Base-by-base conservation (phyloP, 148 eudicot genomes). In the Drosera capensis region DNA sequence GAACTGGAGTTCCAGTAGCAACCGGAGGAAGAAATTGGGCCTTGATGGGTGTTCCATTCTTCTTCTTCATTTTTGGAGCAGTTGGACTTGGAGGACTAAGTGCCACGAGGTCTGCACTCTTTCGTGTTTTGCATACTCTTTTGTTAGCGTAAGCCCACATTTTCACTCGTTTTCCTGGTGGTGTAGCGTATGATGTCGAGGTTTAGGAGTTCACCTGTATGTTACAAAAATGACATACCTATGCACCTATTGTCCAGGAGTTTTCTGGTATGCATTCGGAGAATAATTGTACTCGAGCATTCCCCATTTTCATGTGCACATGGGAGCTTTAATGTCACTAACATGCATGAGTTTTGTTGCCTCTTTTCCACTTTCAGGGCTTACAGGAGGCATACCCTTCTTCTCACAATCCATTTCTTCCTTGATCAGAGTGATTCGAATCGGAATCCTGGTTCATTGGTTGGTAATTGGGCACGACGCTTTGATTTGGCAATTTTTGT, bases 321-420 rank as follows among this genome's bases (percentile, higher is more conserved):
- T 28, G 5, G 5, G 31, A 6, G 31, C 7, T 6, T 28, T 0
- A 6, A 6, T 28, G 0, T 6, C 31, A 11, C 11, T 11, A 28
- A 6, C 5, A 28, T 28, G 31, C 14, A 0, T 23, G 13, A 12
- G 5, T 8, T 23, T 56, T 25, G 22, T 46, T n/a, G 31, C 23
- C 26, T 55, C 46, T 38, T 13, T 34, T 34, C n/a, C 9, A 20
- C 31, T 51, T 25, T 61, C 71, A 77, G 85, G 76, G 78, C 92
- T 56, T 81, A 81, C 57, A 61, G 28, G 66, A 71, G 57, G 64
- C 66, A n/a, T 65, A 60, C 56, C 70, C 72, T 2, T 74, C n/a
- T n/a, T 74, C 79, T 14, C 74, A 66, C 56, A 77, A 81, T 62
- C 92, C 92, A 23, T 77, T 77, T 57, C 92, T 80, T 56, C 84